Base-by-base conservation (phyloP, 495 filamentous ascomycete genomes). In the Melanomma pulvis-pyrius region DNA sequence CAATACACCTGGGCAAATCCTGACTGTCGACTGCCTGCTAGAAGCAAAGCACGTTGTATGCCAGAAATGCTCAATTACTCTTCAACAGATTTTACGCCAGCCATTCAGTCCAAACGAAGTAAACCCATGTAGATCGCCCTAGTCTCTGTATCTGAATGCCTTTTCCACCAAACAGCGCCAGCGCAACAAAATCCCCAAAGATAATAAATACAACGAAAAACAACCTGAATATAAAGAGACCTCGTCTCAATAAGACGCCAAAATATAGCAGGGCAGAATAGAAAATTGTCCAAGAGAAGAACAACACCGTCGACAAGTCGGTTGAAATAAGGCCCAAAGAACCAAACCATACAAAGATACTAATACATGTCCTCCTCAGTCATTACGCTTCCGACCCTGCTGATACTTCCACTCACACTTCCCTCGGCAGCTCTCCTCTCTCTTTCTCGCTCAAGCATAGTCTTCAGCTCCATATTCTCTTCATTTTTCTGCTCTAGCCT, bases 401-500 rank as follows among this genome's bases (percentile, higher is more conserved):
- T 60, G 22, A 21, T 21, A 53, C 51, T 21, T 5, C 64, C 21
- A 53, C 39, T 56, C 36, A 21, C 48, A 29, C 44, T 59, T 12
- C 51, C 36, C 49, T 63, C 49, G 2, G 26, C 49, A 11, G 19
- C 61, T 30, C 28, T 55, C 53, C 82, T 79, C 36, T 80, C 73
- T 61, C 82, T 82, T 75, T 88, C 86, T 71, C 89, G 79, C 74
- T 89, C 88, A 39, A 96, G 72, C 77, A 89, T 83, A 58, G 79
- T 82, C 66, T 85, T 82, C 65, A 97, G 79, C 72, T 87, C 85
- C 69, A 86, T 82, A 72, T 92, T 93, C 78, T 94, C 90, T 13
- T 82, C 82, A 74, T 88, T 85, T 29, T 88, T 90, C 73, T 96
- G 91, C 69, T 93, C 90, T 25, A 98, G 82, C 68, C 94, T 81